Base-by-base conservation (phyloP, 352 stramenopile species). In the Phytophthora litchii region DNA sequence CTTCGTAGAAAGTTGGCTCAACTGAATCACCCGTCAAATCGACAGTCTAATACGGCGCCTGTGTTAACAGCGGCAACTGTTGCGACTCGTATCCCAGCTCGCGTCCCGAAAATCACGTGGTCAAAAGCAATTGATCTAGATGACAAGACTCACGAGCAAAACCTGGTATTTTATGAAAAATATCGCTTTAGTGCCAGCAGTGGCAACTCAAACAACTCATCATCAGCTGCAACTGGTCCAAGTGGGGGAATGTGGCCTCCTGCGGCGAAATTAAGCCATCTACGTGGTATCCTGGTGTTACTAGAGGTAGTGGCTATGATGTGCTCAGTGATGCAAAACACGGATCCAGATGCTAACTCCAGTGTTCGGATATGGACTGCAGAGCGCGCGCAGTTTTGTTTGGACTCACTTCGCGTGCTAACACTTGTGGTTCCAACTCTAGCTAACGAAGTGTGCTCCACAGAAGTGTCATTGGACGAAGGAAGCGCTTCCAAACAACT, bases 141-240 rank as follows among this genome's bases (percentile, higher is more conserved):
- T 42, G 86, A 95, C 68, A 95, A 95, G 52, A 76, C 79, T 0
- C 83, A 93, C 60, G 82, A 95, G 34, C 74, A 88, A 41, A 92
- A 95, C 14, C 60, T 95, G 42, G 67, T 89, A 3, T 91, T 95
- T 51, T 95, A 86, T 43, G 86, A 92, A 29, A 91, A 92, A 25
- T 91, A 92, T 48, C 82, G 84, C 16, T 92, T 88, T 56, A 93
- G 80, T 54, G 78, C 87, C 11, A 70, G 53, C 25, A 71, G 55
- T 16, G 60, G 71, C 9, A 80, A 76, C 31, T 70, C 55, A 1
- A 73, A 59, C 34, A 81, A 68, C 35, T 72, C 70, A n/a, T 92
- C 78, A 79, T 88, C 80, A 3, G 79, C 78, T 8, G 70, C 75
- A 11, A 72, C 60, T 19, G 82, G 72, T 8, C 70, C 78, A 29